phyloP scores from a whole-genome alignment of 179 eudicot species.

The Silene coronaria region DNA sequence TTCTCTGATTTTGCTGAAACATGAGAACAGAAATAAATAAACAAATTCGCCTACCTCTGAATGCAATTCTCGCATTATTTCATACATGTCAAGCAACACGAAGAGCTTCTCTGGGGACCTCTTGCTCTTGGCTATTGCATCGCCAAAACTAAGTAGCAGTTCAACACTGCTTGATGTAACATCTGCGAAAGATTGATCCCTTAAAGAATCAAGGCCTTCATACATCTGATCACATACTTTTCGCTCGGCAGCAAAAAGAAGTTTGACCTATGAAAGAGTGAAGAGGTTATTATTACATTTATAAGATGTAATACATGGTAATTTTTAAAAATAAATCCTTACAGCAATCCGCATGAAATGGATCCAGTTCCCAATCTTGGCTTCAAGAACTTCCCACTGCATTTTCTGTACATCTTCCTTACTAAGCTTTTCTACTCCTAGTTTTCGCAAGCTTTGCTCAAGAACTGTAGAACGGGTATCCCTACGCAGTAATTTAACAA shows the following conservation, averaged over 20 bases:
- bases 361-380: slow-evolving; percentile 97
- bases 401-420: slow-evolving; percentile 97
- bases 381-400: slow-evolving; percentile 99
- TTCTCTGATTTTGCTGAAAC: neutral
- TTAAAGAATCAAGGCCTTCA: slow-evolving; percentile 74
- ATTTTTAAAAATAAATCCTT: slow-evolving; percentile 22
- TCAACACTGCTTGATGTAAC: slow-evolving; percentile 87
- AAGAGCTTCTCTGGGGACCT: slow-evolving; percentile 94
- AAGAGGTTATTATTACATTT: slow-evolving; percentile 7
- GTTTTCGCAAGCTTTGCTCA: slow-evolving; percentile 82
- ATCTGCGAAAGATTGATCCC: slow-evolving; percentile 87
- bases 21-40: neutral
- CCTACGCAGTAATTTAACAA: slow-evolving; percentile 33
- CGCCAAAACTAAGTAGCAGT: slow-evolving; percentile 88
- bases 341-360: slow-evolving; percentile 98
- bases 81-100: slow-evolving; percentile 95
- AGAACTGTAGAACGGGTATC: slow-evolving; percentile 81
- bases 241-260: slow-evolving; percentile 90
- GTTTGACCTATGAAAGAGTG: slow-evolving; percentile 57
- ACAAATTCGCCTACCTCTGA: slow-evolving; percentile 51
- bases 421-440: slow-evolving; percentile 93
- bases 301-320: neutral
- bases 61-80: slow-evolving; percentile 94
- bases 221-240: slow-evolving; percentile 85
- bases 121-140: slow-evolving; percentile 95